Base-by-base conservation (phyloP, 164 flowering plant genomes). In the Vitis riparia region DNA sequence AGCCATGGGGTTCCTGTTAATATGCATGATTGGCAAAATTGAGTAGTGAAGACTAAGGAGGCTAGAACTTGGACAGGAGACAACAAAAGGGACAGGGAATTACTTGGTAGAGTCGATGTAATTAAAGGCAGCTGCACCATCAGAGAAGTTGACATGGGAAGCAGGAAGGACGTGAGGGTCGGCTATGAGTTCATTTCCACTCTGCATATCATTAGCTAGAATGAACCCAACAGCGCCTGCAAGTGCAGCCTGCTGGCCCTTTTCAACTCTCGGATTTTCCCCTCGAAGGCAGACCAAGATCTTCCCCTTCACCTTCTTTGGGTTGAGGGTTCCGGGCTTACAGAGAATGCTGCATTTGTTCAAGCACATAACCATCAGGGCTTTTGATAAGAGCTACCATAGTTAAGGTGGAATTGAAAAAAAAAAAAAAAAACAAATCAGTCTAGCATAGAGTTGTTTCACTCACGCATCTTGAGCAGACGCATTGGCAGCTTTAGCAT, bases 161-260 rank as follows among this genome's bases (percentile, higher is more conserved):
- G 85, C 79, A 1, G 85, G 85, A 15, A 83, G 80, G 10, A 79
- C 11, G 23, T 85, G 86, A 65, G 85, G 65, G 55, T 83, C 85
- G 7, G 80, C 69, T 1, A 71, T n/a, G 3, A 79, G n/a, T n/a
- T 80, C 82, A 61, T 80, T 75, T 0, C 82, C 87, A n/a, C 17
- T 55, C 0, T 30, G 10, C 48, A 71, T 60, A 57, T 76, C 76
- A 63, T 90, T 88, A 15, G 78, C 83, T 16, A 90, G 64, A 62
- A 90, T 71, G 88, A 88, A 82, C 29, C 86, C 94, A 12, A 78
- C 86, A 9, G 86, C 94, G 6, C 94, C 94, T 0, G 81, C 89
- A 1, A 48, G 68, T 32, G 69, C 63, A 12, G 83, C 90, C 55
- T 76, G 73, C 14, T 68, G 13, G 3, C 91, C 87, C 65, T 85